These are phyloP conservation scores for Puccinia coronata DNA, from an alignment of 1,284 basidiomycete species.

Conservation along the genomic window DNA sequence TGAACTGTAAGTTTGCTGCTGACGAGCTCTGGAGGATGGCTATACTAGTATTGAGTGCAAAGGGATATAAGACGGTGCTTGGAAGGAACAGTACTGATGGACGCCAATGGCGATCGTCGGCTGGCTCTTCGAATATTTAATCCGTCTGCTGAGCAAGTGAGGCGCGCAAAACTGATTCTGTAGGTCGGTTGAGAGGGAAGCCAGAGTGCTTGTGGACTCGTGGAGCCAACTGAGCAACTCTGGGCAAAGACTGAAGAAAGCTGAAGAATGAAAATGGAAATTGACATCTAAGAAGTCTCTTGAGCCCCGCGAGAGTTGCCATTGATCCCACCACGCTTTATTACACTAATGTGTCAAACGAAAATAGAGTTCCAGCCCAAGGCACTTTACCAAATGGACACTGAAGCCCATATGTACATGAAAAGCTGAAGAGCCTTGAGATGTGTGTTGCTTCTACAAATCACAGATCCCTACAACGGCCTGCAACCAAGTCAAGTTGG, in stretches of 20 bases:
- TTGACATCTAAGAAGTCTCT: neutral
- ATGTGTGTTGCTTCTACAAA: too few relatives aligned
- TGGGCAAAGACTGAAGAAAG: neutral
- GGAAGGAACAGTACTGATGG: neutral
- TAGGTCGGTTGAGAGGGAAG: neutral
- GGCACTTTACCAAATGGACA: too few relatives aligned
- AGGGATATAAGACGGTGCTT: constrained; percentile 10
- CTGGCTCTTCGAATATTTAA: neutral
- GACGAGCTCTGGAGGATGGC: constrained; percentile 18
- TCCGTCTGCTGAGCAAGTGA: neutral
- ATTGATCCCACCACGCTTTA: neutral
- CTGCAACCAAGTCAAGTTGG: too few relatives aligned
- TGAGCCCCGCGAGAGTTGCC: neutral
- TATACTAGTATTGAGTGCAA: neutral
- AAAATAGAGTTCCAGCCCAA: neutral
- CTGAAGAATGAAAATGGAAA: neutral
- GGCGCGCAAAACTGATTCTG: neutral
- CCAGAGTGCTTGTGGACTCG: too few relatives aligned
- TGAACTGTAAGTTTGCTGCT: constrained; percentile 24
- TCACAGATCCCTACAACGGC: too few relatives aligned
- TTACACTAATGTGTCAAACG: neutral
- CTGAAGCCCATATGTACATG: too few relatives aligned
- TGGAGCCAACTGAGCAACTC: too few relatives aligned
- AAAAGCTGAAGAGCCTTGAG: too few relatives aligned
- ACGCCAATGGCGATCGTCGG: constrained; percentile 12